phyloP scores from a whole-genome alignment of 208 protist species.

The Wallacemonas sp. region DNA sequence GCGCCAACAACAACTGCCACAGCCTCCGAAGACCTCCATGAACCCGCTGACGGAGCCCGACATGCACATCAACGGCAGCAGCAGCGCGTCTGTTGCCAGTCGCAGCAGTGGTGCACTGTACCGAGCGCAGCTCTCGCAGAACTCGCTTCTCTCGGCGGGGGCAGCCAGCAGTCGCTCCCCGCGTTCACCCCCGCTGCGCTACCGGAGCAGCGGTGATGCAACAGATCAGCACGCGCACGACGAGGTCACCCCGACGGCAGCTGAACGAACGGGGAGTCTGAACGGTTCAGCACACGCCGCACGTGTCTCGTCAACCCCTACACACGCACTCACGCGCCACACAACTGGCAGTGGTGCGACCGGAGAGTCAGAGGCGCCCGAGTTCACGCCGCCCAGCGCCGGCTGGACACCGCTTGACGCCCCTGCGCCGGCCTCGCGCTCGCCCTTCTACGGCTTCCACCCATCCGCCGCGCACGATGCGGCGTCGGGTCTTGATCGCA shows the following conservation, averaged over 20 bases:
- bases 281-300: too few relatives aligned
- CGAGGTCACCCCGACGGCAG: neutral
- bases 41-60: neutral
- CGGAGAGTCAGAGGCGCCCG: neutral
- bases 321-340: neutral
- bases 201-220: neutral
- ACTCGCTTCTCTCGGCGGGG: slow-evolving; percentile 1
- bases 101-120: neutral
- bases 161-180: slow-evolving; percentile 7
- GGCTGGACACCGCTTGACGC: neutral
- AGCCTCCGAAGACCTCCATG: too few relatives aligned
- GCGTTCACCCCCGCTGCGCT: slow-evolving; percentile 7
- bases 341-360: neutral
- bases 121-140: slow-evolving; percentile 6
- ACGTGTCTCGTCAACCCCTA: too few relatives aligned
- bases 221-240: neutral
- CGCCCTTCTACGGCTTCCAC: neutral
- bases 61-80: neutral
- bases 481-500: too few relatives aligned
- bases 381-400: neutral
- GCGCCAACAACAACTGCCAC: neutral
- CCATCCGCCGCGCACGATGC: too few relatives aligned
- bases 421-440: neutral
- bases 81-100: neutral
- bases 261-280: too few relatives aligned